phyloP scores from a whole-genome alignment of 495 filamentous ascomycete species.

The Pyrenula aspistea region DNA sequence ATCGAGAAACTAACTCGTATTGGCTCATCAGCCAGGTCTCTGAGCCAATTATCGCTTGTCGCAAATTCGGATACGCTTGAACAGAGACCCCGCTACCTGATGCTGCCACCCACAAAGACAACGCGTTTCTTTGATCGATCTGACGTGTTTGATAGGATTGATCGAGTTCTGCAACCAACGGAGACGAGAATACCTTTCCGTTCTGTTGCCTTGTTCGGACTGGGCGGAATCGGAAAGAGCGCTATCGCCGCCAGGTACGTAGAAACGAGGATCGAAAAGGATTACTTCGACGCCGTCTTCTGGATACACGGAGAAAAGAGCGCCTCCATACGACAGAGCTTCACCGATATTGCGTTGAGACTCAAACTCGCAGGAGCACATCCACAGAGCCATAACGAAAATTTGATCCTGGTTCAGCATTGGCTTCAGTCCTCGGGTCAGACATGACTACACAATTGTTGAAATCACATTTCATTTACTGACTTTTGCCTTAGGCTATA shows the following conservation, averaged over 20 bases:
- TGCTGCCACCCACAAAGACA: constrained; percentile 5
- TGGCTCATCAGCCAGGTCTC: too few relatives aligned
- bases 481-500: constrained; percentile 1
- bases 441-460: background rate
- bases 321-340: constrained; percentile 12
- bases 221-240: constrained; percentile 9
- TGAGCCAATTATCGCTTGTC: too few relatives aligned
- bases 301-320: constrained; percentile 11
- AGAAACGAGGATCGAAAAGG: constrained; percentile 1
- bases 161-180: background rate
- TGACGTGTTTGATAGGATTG: constrained; percentile 6
- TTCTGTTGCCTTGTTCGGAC: constrained; percentile 7
- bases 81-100: too few relatives aligned
- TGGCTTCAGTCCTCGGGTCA: constrained; percentile 12
- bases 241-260: constrained; percentile 2
- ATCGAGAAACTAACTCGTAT: too few relatives aligned
- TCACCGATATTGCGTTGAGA: constrained; percentile 11
- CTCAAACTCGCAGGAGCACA: constrained; percentile 10
- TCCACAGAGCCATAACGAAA: constrained; percentile 10
- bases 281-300: constrained; percentile 8
- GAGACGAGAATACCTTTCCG: constrained; percentile 1
- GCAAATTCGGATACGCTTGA: too few relatives aligned
- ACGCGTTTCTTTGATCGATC: constrained; percentile 7
- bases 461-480: constrained; percentile 1
- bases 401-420: constrained; percentile 9